phyloP scores from a whole-genome alignment of 495 filamentous ascomycete genomes.

The Xanthoparmelia taractica region DNA sequence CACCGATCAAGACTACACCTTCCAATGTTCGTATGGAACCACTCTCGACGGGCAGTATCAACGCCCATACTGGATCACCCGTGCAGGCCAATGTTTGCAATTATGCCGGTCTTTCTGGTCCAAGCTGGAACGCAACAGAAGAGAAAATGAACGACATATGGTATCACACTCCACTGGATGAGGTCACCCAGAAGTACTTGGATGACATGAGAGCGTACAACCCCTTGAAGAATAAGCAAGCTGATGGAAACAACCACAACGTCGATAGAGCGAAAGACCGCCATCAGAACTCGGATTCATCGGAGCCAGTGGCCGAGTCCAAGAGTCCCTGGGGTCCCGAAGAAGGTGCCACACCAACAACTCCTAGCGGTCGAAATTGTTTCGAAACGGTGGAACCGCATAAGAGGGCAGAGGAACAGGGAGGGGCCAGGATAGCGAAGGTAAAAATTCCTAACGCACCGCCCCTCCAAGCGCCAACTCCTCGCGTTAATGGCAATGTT shows the following conservation, averaged over 20 bases:
- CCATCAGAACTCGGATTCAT: neutral
- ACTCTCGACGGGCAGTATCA: neutral
- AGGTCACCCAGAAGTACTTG: neutral
- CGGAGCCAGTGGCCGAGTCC: conserved; percentile 1
- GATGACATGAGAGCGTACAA: neutral
- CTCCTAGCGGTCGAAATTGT: neutral
- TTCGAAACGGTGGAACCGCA: neutral
- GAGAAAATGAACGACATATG: neutral
- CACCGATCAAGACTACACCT: neutral
- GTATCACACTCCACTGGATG: neutral
- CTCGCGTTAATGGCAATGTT: neutral
- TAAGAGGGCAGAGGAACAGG: neutral
- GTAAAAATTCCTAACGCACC: conserved; percentile 6
- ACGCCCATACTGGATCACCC: neutral
- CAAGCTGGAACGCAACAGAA: neutral
- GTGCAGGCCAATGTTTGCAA: neutral
- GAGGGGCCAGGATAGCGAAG: neutral
- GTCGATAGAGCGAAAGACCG: neutral
- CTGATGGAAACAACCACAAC: neutral
- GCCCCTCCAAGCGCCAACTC: neutral
- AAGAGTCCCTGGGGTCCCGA: conserved; percentile 14
- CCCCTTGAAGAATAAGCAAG: neutral
- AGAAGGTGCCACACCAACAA: neutral
- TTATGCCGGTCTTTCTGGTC: neutral
- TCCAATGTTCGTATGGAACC: neutral